Conservation (phyloP, 2,329 filamentous ascomycete species). For the Aspergillus pseudotamarii region DNA sequence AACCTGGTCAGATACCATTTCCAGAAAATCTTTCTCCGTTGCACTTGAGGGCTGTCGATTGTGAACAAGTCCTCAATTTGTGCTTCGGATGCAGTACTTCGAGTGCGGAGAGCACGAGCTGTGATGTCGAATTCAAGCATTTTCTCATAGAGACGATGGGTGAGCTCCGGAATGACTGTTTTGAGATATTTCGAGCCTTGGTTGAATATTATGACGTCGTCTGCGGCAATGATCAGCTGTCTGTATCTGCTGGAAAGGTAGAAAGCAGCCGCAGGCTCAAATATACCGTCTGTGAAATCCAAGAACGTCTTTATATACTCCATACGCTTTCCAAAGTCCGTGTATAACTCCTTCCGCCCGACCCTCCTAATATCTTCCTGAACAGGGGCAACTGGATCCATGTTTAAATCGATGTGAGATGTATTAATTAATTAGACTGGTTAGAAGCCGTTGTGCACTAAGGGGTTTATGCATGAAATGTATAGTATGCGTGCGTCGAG, state of each 20-base stretch:
- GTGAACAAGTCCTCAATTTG: slow-evolving; percentile 14
- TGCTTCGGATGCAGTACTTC: slow-evolving; percentile 11
- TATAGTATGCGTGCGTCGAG: background rate
- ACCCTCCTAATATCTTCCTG: slow-evolving; percentile 7
- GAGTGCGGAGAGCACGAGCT: slow-evolving; percentile 14
- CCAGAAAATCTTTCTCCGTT: slow-evolving; percentile 19
- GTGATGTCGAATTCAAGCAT: slow-evolving; percentile 19
- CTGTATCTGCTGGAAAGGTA: background rate
- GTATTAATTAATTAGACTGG: background rate
- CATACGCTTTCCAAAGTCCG: slow-evolving; percentile 14
- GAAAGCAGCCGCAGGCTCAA: background rate
- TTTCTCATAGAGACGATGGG: slow-evolving; percentile 16
- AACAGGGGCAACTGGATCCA: slow-evolving; percentile 5
- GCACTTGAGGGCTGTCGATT: slow-evolving; percentile 16
- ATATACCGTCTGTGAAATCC: slow-evolving; percentile 12
- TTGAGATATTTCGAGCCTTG: slow-evolving; percentile 13
- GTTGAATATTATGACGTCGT: slow-evolving; percentile 14
- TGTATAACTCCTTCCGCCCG: slow-evolving; percentile 15
- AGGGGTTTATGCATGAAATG: background rate
- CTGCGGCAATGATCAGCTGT: background rate
- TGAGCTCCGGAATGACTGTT: slow-evolving; percentile 11
- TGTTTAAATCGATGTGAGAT: background rate
- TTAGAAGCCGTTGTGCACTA: background rate
- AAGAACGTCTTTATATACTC: slow-evolving; percentile 12
- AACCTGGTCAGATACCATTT: slow-evolving; percentile 18